A percentile compares a stretch with the other conserved stretches of the same genome.
Evolutionary conservation across 495 filamentous ascomycete species (phyloP).

Genomic region (Lophium mytilinum): DNA sequence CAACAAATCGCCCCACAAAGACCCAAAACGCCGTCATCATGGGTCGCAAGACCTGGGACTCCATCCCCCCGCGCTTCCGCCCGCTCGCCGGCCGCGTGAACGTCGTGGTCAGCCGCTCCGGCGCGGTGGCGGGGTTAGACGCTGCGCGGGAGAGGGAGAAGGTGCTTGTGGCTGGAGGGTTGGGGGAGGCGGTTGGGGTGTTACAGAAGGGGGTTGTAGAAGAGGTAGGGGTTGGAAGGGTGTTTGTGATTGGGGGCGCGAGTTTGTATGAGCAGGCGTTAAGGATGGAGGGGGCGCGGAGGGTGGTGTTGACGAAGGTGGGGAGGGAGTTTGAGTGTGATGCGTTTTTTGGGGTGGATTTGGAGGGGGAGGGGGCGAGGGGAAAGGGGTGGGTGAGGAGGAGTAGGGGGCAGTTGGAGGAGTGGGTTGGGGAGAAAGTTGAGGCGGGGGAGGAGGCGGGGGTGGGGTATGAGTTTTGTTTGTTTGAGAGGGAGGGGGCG

Average conservation of each 20-base stretch:
- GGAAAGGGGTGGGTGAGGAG: conserved; percentile 42
- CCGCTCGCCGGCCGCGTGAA: conserved; percentile 72
- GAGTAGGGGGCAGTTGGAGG: conserved; percentile 43
- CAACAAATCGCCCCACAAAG: not conserved
- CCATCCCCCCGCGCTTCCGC: conserved; percentile 66
- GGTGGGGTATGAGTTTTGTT: conserved; percentile 43
- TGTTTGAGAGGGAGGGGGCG: conserved; percentile 53
- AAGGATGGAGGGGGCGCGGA: conserved; percentile 25
- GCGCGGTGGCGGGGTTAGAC: conserved; percentile 27
- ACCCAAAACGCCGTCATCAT: conserved; percentile 77
- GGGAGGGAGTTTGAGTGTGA: conserved; percentile 71
- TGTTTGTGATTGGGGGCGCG: conserved; percentile 85
- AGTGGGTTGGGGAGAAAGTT: conserved; percentile 53
- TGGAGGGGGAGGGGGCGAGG: conserved; percentile 35
- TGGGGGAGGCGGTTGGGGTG: not conserved
- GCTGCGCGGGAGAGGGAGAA: conserved; percentile 14
- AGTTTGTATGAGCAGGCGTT: conserved; percentile 73
- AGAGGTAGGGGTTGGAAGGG: conserved; percentile 32
- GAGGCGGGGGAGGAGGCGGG: conserved; percentile 45
- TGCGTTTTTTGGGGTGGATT: conserved; percentile 67
- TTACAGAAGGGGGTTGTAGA: not conserved
- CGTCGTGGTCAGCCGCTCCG: conserved; percentile 59
- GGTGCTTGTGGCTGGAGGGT: conserved; percentile 7
- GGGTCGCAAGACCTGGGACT: conserved; percentile 94
- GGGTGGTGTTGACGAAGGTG: conserved; percentile 59